Percentiles rank a stretch among this genome's conserved stretches.
phyloP scores from a whole-genome alignment of 2,329 filamentous ascomycete genomes.

The Aspergillus costaricaensis region DNA sequence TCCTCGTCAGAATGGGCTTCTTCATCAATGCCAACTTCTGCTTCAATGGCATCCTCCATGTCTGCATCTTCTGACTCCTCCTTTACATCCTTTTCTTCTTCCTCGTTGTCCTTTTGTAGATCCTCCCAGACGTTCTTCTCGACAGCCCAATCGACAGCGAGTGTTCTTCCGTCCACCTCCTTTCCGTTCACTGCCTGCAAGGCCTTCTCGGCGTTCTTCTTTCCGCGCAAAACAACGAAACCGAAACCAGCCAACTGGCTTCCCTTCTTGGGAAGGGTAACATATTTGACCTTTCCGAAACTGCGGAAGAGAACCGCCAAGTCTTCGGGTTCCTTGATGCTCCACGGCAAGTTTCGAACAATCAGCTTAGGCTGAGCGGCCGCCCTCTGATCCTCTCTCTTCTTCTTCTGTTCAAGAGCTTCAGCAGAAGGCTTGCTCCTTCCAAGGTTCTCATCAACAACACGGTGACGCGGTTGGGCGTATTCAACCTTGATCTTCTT shows the following conservation, averaged over 20 bases:
- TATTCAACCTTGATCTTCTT: constrained; percentile 82
- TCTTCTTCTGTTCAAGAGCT: constrained; percentile 40
- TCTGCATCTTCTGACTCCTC: constrained; percentile 55
- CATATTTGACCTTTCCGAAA: constrained; percentile 88
- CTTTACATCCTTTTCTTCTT: constrained; percentile 22
- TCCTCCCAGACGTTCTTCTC: constrained; percentile 85
- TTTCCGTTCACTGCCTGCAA: constrained; percentile 85
- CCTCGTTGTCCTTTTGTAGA: constrained; percentile 52
- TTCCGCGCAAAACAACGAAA: constrained; percentile 84
- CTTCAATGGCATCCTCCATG: constrained; percentile 57
- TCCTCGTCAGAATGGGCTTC: constrained; percentile 32
- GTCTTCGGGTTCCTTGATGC: constrained; percentile 82
- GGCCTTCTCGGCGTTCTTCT: constrained; percentile 88
- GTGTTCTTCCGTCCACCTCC: constrained; percentile 78
- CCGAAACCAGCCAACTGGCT: constrained; percentile 79
- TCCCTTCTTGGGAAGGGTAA: constrained; percentile 77
- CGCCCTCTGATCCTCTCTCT: constrained; percentile 60
- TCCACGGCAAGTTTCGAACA: constrained; percentile 94
- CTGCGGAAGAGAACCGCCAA: constrained; percentile 76
- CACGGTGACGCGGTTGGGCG: constrained; percentile 80
- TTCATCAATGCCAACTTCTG: constrained; percentile 27
- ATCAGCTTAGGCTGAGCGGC: constrained; percentile 73
- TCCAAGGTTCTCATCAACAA: constrained; percentile 54
- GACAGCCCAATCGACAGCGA: constrained; percentile 97
- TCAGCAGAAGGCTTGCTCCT: constrained; percentile 43